These are phyloP conservation scores for Helianthus annuus DNA, from an alignment of 129 eudicot species.

Conservation along the genomic window HanXRQr2.0-SUNRISE NC_035436.2:340751-341250, in stretches of 20 bases:
- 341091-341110: slow-evolving; percentile 94
- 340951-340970: background rate
- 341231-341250: slow-evolving; percentile 75
- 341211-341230: slow-evolving; percentile 74
- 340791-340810: slow-evolving; percentile 61
- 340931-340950: background rate
- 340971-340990: background rate
- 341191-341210: slow-evolving; percentile 84
- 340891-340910: slow-evolving; percentile 80
- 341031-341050: slow-evolving; percentile 67
- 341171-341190: slow-evolving; percentile 78
- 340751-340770: slow-evolving; percentile 79
- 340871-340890: slow-evolving; percentile 71
- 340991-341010: slow-evolving; percentile 78
- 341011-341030: slow-evolving; percentile 88
- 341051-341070: slow-evolving; percentile 78
- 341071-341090: slow-evolving; percentile 82
- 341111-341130: slow-evolving; percentile 89
- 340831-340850: slow-evolving; percentile 79
- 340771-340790: slow-evolving; percentile 75
- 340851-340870: slow-evolving; percentile 79
- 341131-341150: slow-evolving; percentile 72
- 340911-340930: slow-evolving; percentile 20
- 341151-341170: slow-evolving; percentile 67
- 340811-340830: slow-evolving; percentile 62